Conservation (phyloP, 2,329 filamentous ascomycete genomes). For the Fusarium vanettenii region DNA sequence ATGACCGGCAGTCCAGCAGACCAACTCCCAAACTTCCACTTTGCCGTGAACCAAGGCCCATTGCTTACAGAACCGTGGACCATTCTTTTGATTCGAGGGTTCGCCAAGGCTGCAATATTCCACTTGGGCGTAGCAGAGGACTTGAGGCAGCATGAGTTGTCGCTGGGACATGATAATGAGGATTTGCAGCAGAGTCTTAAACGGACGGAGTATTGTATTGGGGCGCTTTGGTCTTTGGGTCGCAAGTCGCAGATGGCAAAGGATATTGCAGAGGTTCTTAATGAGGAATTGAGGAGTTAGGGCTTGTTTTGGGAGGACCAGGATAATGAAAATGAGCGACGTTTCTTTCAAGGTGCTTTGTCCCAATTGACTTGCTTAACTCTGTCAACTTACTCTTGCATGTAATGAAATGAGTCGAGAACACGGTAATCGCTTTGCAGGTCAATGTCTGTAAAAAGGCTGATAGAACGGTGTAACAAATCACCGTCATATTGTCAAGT, state of each 20-base stretch:
- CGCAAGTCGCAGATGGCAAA: constrained; percentile 63
- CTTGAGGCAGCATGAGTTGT: constrained; percentile 30
- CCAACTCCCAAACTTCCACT: constrained; percentile 58
- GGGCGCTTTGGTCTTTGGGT: constrained; percentile 64
- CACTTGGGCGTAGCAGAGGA: constrained; percentile 49
- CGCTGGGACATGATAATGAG: constrained; percentile 38
- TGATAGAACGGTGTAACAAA: not conserved
- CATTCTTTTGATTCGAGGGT: constrained; percentile 62
- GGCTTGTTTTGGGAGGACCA: not conserved
- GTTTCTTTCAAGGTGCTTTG: not conserved
- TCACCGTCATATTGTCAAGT: not conserved
- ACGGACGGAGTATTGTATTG: constrained; percentile 60
- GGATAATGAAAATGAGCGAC: not conserved
- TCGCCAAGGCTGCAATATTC: constrained; percentile 57
- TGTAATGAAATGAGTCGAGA: accelerated
- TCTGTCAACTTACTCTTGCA: not conserved
- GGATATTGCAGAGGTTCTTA: constrained; percentile 34
- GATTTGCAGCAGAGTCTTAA: constrained; percentile 45
- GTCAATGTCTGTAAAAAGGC: not conserved
- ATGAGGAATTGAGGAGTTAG: not conserved
- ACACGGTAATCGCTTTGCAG: too few species aligned
- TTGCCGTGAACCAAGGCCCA: constrained; percentile 63
- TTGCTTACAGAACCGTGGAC: constrained; percentile 71
- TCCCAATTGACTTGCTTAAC: not conserved
- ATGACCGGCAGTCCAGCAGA: not conserved